Evolutionary conservation across 2,329 filamentous ascomycete genomes (phyloP).

Genomic region (Torrubiellomyces zombiae): DNA sequence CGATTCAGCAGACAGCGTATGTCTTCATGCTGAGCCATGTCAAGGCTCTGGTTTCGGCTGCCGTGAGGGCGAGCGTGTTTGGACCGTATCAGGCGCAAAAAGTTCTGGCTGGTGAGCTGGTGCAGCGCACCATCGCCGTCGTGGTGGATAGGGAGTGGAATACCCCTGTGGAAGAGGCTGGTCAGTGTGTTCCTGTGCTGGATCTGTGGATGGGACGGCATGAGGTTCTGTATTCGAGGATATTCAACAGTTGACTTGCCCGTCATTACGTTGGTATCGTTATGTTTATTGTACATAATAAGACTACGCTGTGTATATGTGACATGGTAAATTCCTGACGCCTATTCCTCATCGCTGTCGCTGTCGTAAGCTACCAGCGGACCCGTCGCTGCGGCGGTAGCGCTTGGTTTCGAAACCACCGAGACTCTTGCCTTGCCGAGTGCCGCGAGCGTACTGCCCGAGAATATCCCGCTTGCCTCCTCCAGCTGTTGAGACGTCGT

Average conservation of each 20-base stretch:
- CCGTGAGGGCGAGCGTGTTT: conserved; percentile 60
- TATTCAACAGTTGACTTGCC: conserved; percentile 56
- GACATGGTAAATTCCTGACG: conserved; percentile 12
- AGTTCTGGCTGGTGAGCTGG: conserved; percentile 43
- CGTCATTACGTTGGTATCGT: conserved; percentile 13
- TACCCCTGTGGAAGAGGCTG: conserved; percentile 45
- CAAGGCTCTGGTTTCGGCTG: conserved; percentile 60
- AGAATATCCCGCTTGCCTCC: conserved; percentile 52
- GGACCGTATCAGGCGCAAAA: conserved; percentile 69
- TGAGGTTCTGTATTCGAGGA: conserved; percentile 68
- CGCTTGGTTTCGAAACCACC: conserved; percentile 36
- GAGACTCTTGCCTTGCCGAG: conserved; percentile 43
- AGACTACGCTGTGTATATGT: no score
- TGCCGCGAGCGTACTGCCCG: conserved; percentile 64
- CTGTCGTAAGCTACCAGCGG: conserved; percentile 81
- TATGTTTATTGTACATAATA: conserved; percentile 11
- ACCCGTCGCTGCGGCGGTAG: conserved; percentile 38
- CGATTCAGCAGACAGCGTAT: conserved; percentile 48
- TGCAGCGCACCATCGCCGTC: conserved; percentile 39
- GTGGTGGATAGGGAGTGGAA: conserved; percentile 45
- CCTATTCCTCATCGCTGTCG: conserved; percentile 56
- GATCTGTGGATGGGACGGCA: conserved; percentile 74
- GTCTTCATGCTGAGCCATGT: conserved; percentile 62
- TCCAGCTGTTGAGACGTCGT: conserved; percentile 14
- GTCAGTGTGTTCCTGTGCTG: conserved; percentile 60